Evolutionary conservation across 106 monocot species (phyloP), one percentile per base, ranked within the genome.

Genomic region (Dendrobium catenatum): DNA sequence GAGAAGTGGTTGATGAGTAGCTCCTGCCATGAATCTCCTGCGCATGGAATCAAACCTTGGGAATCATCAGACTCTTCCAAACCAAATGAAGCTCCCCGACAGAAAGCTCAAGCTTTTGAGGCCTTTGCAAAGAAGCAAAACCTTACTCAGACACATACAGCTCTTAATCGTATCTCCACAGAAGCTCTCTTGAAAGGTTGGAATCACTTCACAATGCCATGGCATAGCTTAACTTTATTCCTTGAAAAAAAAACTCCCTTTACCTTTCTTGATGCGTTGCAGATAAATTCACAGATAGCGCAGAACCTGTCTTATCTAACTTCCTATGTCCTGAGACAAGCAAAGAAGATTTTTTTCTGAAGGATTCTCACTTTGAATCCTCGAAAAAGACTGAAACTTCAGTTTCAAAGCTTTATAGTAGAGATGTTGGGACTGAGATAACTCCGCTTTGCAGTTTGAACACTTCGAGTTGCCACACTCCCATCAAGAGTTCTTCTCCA

Each of bases 361-460:
- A 80, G 75, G 83, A 80, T 55, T 82, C 85, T 16, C 31, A 51
- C 55, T 75, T 80, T 54, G 83, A 85, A 42, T 9, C 81, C 8
- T 77, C 56, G 80, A 85, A 84, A 77, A 51, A 51, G 13, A 78
- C 76, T 77, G 54, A 56, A 0, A 27, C 73, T 6, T 40, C 75
- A 26, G 42, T 22, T 41, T 15, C 44, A 4, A 27, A 43, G 61
- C 27, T 79, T 41, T 81, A 84, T 3, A 79, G 43, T 19, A 85
- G 92, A 80, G 92, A 97, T 77, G 75, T 88, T 7, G 96, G 91
- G 15, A 96, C 96, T 2, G 93, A 91, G 83, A 93, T 90, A 87
- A 96, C 91, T 55, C 96, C 96, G 22, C 68, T 87, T 10, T 89
- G 91, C 15, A 93, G 93, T 78, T 87, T 83, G 41, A 88, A 85